Evolutionary conservation across 768 basidiomycete genomes (phyloP), one percentile per base, ranked within the genome.

Genomic region (Termitomyces sp.): DNA sequence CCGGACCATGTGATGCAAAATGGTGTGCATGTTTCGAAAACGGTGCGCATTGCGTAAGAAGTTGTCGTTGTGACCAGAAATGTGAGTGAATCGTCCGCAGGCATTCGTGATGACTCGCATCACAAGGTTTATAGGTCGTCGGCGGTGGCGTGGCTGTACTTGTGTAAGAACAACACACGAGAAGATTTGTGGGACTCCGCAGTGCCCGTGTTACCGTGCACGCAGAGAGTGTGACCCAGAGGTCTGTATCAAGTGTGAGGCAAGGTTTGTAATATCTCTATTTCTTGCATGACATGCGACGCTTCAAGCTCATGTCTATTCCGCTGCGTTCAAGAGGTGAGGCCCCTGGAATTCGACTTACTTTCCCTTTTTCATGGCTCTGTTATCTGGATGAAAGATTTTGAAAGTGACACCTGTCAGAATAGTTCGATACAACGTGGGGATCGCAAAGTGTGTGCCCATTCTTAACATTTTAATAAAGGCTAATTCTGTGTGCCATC

Each of bases 191-290:
- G 68, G 67, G n/a, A 78, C 71, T 2, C 62, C 66, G 14, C 70
- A 70, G 4, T 91, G 89, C 63, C 76, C 79, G 9, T 91, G 89
- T 66, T 74, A 70, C 51, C 69, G 64, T 23, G 72, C 76, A 0
- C 66, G 72, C 9, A 75, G 83, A 38, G 89, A 91, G 67, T 91
- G 89, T 59, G 87, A 89, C 68, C 86, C 87, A 3, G 83, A 84
- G 38, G 58, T 88, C 9, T 91, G 89, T 61, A 6, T 64, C 12
- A 72, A 72, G 13, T 87, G 87, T 66, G 71, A 75, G 61, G 74
- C 79, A 56, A 77, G 68, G 84, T 85, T 47, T 63, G 77, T 72
- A 20, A 52, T 48, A 8, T 57, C 14, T 36, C 7, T 50, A 26
- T 56, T 28, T 9, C 50, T 41, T 44, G 51, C 50, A 4, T 32